A percentile compares a stretch with the other conserved stretches of the same genome.
Conservation (phyloP, 148 eudicot species). For the Spergularia bocconei region DNA sequence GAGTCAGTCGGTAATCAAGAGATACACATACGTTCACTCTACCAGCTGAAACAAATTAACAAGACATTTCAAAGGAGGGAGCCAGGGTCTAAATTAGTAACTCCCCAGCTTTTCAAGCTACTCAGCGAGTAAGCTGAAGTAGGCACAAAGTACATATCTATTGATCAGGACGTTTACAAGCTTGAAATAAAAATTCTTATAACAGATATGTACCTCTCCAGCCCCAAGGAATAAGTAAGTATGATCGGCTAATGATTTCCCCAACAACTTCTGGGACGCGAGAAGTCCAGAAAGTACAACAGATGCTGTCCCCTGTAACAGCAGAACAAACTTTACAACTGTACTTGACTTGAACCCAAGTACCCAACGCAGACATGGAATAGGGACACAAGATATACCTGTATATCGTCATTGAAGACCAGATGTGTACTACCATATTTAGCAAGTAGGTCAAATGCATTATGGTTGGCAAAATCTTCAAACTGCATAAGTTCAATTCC, state of each 20-base stretch:
- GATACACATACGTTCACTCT: background rate
- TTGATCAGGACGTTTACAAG: background rate
- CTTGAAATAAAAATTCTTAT: background rate
- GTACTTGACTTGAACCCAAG: background rate
- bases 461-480: conserved; percentile 98
- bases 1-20: conserved; percentile 1
- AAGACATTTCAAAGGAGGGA: background rate
- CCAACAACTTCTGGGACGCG: conserved; percentile 64
- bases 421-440: conserved; percentile 87
- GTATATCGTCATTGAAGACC: conserved; percentile 96
- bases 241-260: conserved; percentile 79
- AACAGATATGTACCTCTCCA: conserved; percentile 62
- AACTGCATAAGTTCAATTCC: conserved; percentile 48
- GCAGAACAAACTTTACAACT: background rate
- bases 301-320: conserved; percentile 85
- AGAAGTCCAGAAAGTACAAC: conserved; percentile 92
- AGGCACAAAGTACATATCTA: background rate
- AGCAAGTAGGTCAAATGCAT: conserved; percentile 81
- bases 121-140: background rate
- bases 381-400: conserved; percentile 44
- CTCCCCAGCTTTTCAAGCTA: background rate
- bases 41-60: background rate
- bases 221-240: conserved; percentile 91
- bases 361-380: background rate
- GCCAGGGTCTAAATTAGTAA: too few relatives aligned